phyloP scores from a whole-genome alignment of 495 filamentous ascomycete species.

The Penicillium flavigenum region DNA sequence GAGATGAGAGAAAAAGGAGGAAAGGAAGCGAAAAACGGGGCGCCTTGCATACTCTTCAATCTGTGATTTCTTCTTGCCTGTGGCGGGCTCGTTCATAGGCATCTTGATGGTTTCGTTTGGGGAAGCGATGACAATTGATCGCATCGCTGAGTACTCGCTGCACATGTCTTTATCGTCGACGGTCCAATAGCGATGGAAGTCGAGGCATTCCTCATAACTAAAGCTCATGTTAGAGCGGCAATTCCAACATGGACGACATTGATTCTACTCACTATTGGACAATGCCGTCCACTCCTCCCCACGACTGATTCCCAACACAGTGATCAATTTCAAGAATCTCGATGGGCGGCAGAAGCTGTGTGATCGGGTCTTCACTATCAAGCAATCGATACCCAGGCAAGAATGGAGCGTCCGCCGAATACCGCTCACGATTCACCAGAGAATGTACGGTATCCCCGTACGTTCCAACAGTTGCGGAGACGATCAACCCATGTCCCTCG shows the following conservation, averaged over 20 bases:
- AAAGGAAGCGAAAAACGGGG: background rate
- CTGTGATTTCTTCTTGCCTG: constrained; percentile 71
- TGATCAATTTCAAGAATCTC: constrained; percentile 71
- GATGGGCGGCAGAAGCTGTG: constrained; percentile 50
- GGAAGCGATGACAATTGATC: constrained; percentile 73
- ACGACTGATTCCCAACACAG: constrained; percentile 84
- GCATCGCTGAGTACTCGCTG: constrained; percentile 78
- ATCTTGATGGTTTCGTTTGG: constrained; percentile 75
- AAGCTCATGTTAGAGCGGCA: constrained; percentile 3
- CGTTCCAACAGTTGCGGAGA: constrained; percentile 66
- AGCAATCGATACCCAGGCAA: constrained; percentile 65
- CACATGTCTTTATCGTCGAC: constrained; percentile 77
- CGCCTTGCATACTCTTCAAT: constrained; percentile 67
- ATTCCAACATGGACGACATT: background rate
- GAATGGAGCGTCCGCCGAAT: constrained; percentile 58
- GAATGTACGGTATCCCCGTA: constrained; percentile 87
- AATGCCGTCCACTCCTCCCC: constrained; percentile 67
- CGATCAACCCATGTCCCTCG: constrained; percentile 48
- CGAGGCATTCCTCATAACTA: constrained; percentile 70
- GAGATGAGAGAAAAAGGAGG: background rate
- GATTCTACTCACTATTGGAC: constrained; percentile 60
- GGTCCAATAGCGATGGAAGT: constrained; percentile 85
- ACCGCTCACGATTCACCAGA: constrained; percentile 61
- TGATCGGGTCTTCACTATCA: constrained; percentile 42
- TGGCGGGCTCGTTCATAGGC: constrained; percentile 86